Conservation (phyloP, 192 early-diverging fungal species). For the Spinellus fusiger region DNA sequence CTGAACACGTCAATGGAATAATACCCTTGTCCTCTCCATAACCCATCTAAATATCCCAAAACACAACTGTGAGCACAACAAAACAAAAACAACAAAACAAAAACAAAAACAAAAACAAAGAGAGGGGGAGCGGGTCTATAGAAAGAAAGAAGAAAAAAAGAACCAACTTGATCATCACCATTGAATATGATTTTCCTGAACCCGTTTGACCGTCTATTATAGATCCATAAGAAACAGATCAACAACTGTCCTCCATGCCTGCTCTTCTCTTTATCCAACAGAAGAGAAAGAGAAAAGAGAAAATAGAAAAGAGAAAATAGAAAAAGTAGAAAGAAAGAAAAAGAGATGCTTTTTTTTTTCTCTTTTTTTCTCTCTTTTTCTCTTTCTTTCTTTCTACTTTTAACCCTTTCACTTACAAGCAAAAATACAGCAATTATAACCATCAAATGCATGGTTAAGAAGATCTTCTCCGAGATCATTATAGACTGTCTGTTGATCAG, state of each 20-base stretch:
- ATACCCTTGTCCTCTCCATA: constrained; percentile 75
- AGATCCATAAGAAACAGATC: constrained; percentile 9
- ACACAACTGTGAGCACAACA: background rate
- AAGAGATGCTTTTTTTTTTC: no score
- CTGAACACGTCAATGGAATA: constrained; percentile 79
- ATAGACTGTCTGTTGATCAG: constrained; percentile 73
- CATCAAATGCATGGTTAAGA: constrained; percentile 79
- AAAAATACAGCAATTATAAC: constrained; percentile 92
- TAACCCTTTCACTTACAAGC: no score
- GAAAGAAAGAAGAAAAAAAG: background rate
- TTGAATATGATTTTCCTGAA: constrained; percentile 68
- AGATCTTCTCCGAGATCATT: constrained; percentile 69
- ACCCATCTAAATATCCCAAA: constrained; percentile 43
- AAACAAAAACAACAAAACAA: constrained; percentile 2
- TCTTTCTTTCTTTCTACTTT: no score
- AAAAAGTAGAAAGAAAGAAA: no score
- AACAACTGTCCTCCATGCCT: no score
- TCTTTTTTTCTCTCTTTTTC: no score
- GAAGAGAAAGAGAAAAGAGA: no score
- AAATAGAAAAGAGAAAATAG: no score
- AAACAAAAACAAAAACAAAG: constrained; percentile 3
- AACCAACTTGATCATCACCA: constrained; percentile 34
- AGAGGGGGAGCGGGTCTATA: no score
- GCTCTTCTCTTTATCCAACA: no score
- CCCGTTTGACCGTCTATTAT: constrained; percentile 80